Base-by-base conservation (phyloP, 2,329 filamentous ascomycete species). In the Curvularia eragrostidis region DNA sequence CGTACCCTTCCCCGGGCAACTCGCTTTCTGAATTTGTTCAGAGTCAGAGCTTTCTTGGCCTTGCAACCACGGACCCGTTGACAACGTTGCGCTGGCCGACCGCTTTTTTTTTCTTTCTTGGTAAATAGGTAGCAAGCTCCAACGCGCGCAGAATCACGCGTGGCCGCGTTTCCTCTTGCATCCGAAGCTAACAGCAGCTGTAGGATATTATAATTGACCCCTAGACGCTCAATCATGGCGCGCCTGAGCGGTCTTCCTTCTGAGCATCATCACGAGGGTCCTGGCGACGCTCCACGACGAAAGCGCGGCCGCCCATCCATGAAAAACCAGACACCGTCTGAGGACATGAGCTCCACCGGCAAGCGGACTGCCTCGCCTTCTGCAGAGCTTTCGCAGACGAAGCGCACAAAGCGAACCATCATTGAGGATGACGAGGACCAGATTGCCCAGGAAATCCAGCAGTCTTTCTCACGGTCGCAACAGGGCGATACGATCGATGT, bases 211-310 rank as follows among this genome's bases (percentile, higher is more conserved):
- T 36, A 30, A 42, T 32, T 30, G 30, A 36, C 15, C 23, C 23
- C 7, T 12, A 49, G 38, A 49, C 42, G 23, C 38, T 58, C 61
- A 47, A 58, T 49, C 59, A 76, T 76, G 73, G 74, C 73, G 58
- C 72, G 72, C 43, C 65, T 74, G 46, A 71, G 67, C 58, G 71
- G 73, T 50, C 68, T 74, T 8, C 68, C 72, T 43, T 73, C 73
- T 34, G 72, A 75, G 63, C 73, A 74, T 65, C 74, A 75, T 56
- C 68, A 71, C 56, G 66, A 72, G 48, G 73, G 73, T 26, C 73
- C 73, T 21, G 73, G 70, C 9, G 72, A 75, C 54, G 66, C 70
- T 41, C 67, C 72, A 8, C 71, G 70, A 47, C 73, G 73, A 55
- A 68, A 69, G 52, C 68, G 68, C 52, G 66, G 69, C 54, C 72